A percentile compares a stretch with the other conserved stretches of the same genome.
These are phyloP conservation scores for Achlya hypogyna DNA, from an alignment of 352 stramenopile species.

Conservation along the genomic window DNA sequence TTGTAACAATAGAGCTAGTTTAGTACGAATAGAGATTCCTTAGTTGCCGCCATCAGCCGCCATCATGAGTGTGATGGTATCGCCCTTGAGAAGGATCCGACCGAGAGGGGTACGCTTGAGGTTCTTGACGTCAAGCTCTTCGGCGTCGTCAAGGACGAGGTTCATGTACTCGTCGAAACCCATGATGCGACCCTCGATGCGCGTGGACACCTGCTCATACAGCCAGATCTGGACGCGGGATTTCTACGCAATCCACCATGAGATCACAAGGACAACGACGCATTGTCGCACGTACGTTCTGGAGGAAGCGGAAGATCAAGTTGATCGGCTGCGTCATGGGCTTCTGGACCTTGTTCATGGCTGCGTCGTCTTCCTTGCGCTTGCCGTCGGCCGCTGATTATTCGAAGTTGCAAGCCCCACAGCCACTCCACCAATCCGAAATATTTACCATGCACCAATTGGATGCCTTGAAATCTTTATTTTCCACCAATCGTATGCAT, in stretches of 20 bases:
- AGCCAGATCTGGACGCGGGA: constrained; percentile 98
- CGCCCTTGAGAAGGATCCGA: constrained; percentile 98
- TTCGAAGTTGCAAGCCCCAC: constrained; percentile 5
- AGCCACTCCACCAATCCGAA: constrained; percentile 4
- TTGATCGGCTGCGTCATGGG: constrained; percentile 99
- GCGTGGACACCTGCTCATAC: constrained; percentile 98
- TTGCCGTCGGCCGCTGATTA: neutral
- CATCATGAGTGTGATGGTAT: constrained; percentile 99
- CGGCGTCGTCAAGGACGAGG: constrained; percentile 97
- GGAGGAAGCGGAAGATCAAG: constrained; percentile 98
- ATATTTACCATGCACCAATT: neutral
- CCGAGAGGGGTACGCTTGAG: constrained; percentile 90
- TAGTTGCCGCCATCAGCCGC: constrained; percentile 43
- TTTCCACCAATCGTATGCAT: neutral
- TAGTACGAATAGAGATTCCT: neutral
- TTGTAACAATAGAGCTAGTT: neutral
- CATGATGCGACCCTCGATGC: constrained; percentile 99
- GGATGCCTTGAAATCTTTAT: neutral
- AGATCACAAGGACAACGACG: neutral
- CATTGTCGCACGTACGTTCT: constrained; percentile 72
- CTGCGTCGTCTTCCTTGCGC: constrained; percentile 20
- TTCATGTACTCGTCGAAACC: constrained; percentile 99
- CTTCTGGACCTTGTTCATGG: constrained; percentile 95
- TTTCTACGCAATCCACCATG: constrained; percentile 56
- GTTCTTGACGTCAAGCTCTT: constrained; percentile 94